phyloP scores from a whole-genome alignment of 179 eudicot species.

The Sideroxylon spinosum region DNA sequence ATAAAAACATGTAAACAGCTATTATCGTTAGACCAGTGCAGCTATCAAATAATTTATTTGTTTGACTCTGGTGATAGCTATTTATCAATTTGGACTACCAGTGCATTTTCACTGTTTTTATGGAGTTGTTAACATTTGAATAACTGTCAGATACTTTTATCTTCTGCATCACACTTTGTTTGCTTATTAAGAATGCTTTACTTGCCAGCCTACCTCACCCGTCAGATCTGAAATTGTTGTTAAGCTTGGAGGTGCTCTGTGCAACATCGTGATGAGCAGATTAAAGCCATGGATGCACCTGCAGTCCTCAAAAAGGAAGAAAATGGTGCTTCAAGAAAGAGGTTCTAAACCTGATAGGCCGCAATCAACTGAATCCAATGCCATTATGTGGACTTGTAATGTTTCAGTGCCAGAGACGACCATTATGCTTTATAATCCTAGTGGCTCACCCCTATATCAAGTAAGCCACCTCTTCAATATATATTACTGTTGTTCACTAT shows the following conservation, averaged over 20 bases:
- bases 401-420: slow-evolving; percentile 96
- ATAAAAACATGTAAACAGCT: no score
- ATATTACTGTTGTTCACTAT: neutral
- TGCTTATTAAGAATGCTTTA: slow-evolving; percentile 25
- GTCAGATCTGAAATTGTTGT: slow-evolving; percentile 87
- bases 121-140: neutral
- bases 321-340: slow-evolving; percentile 55
- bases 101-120: no score
- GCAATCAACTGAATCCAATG: slow-evolving; percentile 46
- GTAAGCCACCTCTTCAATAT: slow-evolving; percentile 41
- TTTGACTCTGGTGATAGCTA: no score
- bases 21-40: no score
- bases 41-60: no score
- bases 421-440: slow-evolving; percentile 56
- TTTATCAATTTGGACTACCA: no score
- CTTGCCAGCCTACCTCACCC: slow-evolving; percentile 61
- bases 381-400: slow-evolving; percentile 83
- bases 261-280: slow-evolving; percentile 72
- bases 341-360: slow-evolving; percentile 35
- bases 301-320: slow-evolving; percentile 54
- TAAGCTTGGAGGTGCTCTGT: slow-evolving; percentile 93
- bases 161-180: slow-evolving; percentile 16
- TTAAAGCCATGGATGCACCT: slow-evolving; percentile 78
- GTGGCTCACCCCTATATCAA: slow-evolving; percentile 65
- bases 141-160: neutral